Evolutionary conservation across 768 basidiomycete genomes (phyloP).

Genomic region (Lentinula guzmanii): DNA sequence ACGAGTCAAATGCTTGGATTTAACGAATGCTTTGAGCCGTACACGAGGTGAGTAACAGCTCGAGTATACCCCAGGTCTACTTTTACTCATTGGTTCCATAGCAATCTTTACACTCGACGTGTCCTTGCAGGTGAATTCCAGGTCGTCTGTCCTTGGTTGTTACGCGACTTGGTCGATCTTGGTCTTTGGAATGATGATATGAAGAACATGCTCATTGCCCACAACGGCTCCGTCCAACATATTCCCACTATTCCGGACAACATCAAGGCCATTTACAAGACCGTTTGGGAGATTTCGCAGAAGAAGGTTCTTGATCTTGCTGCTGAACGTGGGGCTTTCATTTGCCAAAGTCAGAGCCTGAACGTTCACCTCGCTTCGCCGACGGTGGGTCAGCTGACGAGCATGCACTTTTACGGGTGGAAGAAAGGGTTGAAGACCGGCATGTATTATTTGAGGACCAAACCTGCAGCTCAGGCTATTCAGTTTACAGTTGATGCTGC

Average conservation of each 20-base stretch:
- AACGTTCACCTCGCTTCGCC: slow-evolving; percentile 92
- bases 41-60: slow-evolving; percentile 42
- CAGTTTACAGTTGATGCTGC: slow-evolving; percentile 94
- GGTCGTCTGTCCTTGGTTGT: slow-evolving; percentile 96
- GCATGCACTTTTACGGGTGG: slow-evolving; percentile 99
- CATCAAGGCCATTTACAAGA: slow-evolving; percentile 98
- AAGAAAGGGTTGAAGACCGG: slow-evolving; percentile 99
- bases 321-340: slow-evolving; percentile 98
- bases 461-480: slow-evolving; percentile 92
- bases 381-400: slow-evolving; percentile 86
- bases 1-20: slow-evolving; percentile 97
- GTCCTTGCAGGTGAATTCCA: slow-evolving; percentile 99
- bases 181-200: slow-evolving; percentile 97
- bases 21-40: slow-evolving; percentile 99
- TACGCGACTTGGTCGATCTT: slow-evolving; percentile 95
- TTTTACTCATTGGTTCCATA: slow-evolving; percentile 21
- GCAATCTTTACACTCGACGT: slow-evolving; percentile 98
- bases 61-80: slow-evolving; percentile 39
- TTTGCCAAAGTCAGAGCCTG: slow-evolving; percentile 92
- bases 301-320: slow-evolving; percentile 98
- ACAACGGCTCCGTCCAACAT: slow-evolving; percentile 84
- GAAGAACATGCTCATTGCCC: slow-evolving; percentile 99
- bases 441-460: slow-evolving; percentile 95
- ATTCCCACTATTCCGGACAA: slow-evolving; percentile 86
- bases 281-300: slow-evolving; percentile 99